A percentile compares a stretch with the other conserved stretches of the same genome.
phyloP scores from a whole-genome alignment of 2,329 filamentous ascomycete species.

The Clathrospora elynae region DNA sequence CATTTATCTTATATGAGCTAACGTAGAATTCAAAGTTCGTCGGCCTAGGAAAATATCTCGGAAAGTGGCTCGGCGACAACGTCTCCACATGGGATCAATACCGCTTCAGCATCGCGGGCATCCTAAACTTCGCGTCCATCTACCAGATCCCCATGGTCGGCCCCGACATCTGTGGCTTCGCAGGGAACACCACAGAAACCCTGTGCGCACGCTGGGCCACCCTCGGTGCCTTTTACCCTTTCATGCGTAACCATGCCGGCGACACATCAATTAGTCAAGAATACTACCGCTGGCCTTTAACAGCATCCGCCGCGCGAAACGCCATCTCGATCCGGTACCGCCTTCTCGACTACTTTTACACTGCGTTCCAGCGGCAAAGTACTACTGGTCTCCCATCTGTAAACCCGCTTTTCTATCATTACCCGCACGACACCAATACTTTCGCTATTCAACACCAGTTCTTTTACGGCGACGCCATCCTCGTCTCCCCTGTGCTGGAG shows the following conservation, averaged over 20 bases:
- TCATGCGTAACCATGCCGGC: slow-evolving; percentile 74
- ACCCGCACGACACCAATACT: slow-evolving; percentile 61
- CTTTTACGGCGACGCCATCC: slow-evolving; percentile 62
- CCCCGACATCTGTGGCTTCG: slow-evolving; percentile 76
- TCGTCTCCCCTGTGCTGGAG: slow-evolving; percentile 62
- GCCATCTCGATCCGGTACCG: slow-evolving; percentile 73
- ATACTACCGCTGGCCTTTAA: slow-evolving; percentile 56
- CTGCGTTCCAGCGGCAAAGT: slow-evolving; percentile 65
- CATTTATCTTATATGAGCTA: not conserved
- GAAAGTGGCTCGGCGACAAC: slow-evolving; percentile 65
- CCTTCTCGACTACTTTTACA: slow-evolving; percentile 78
- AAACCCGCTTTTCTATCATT: slow-evolving; percentile 73
- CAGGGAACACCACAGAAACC: slow-evolving; percentile 67
- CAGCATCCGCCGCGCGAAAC: slow-evolving; percentile 67
- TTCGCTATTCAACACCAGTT: slow-evolving; percentile 60
- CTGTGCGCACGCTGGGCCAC: slow-evolving; percentile 75
- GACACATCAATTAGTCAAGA: slow-evolving; percentile 65
- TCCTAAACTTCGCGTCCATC: slow-evolving; percentile 53
- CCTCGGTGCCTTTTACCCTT: slow-evolving; percentile 74
- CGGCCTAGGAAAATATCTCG: slow-evolving; percentile 66
- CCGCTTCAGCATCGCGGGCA: slow-evolving; percentile 46
- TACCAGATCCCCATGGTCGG: slow-evolving; percentile 56
- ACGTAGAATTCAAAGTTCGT: slow-evolving; percentile 59
- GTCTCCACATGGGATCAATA: slow-evolving; percentile 52
- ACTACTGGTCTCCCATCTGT: slow-evolving; percentile 66